Conservation (phyloP, 768 basidiomycete species). For the Boletus barrowsii region DNA sequence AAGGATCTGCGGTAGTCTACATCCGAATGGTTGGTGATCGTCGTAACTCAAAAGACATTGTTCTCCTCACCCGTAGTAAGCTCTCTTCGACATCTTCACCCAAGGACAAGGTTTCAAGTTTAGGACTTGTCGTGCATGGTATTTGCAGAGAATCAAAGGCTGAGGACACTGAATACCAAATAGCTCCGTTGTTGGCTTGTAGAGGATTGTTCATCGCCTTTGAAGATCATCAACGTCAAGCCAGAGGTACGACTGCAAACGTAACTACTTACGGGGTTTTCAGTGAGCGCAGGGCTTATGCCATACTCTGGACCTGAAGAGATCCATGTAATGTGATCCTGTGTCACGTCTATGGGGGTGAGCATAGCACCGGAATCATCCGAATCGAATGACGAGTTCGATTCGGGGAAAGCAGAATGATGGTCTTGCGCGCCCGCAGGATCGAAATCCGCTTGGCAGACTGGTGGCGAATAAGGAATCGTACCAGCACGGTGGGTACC, state of each 20-base stretch:
- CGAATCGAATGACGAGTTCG: background rate
- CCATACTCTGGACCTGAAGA: background rate
- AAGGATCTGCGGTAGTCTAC: background rate
- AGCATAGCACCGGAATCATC: no score
- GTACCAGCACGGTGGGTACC: background rate
- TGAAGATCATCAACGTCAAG: background rate
- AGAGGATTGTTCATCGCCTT: background rate
- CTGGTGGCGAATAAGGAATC: background rate
- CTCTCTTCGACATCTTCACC: background rate
- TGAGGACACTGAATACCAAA: background rate
- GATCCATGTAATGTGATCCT: background rate
- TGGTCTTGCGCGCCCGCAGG: background rate
- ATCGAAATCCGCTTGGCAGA: background rate
- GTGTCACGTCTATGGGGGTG: background rate
- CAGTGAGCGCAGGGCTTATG: background rate
- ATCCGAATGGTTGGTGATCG: background rate
- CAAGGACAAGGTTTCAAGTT: background rate
- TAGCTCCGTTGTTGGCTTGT: background rate
- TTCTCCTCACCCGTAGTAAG: background rate
- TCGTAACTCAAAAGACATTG: background rate
- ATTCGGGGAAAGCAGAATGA: background rate
- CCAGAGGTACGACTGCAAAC: background rate
- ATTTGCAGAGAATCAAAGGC: background rate
- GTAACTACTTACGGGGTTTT: constrained; percentile 1
- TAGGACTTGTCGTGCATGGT: background rate